These are phyloP conservation scores for carrot (Daucus carota) DNA, from an alignment of 129 eudicot genomes.

Conservation along the genomic window DH1_v3.0 NC_030382.2:50489001-50489500, in stretches of 20 bases:
- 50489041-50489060: too few relatives aligned
- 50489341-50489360: constrained; percentile 70
- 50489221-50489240: neutral
- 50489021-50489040: neutral
- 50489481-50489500: constrained; percentile 95
- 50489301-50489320: neutral
- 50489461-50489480: constrained; percentile 92
- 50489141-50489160: neutral
- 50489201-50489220: neutral
- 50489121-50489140: neutral
- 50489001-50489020: neutral
- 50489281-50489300: neutral
- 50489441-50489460: constrained; percentile 82
- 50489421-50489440: constrained; percentile 91
- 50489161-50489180: neutral
- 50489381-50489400: constrained; percentile 97
- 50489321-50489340: neutral
- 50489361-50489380: constrained; percentile 97
- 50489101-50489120: neutral
- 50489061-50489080: neutral
- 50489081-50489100: neutral
- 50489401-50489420: constrained; percentile 94
- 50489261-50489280: neutral
- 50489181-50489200: too few relatives aligned
- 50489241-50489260: neutral